Conservation (phyloP, 1,139 yeast species). For the Saccharomyces pastorianus region DNA sequence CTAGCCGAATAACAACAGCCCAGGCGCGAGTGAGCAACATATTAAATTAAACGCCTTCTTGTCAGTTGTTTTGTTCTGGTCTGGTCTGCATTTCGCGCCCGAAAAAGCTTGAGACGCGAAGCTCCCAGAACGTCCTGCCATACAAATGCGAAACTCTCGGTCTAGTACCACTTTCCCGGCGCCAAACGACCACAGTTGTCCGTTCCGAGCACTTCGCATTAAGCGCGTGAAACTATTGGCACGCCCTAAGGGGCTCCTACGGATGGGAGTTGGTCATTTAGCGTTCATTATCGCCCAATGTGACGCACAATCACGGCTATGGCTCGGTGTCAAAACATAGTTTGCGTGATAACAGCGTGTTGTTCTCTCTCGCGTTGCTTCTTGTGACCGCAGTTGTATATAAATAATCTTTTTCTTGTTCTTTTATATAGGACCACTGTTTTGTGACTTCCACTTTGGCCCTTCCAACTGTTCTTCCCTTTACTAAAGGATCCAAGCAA, state of each 20-base stretch:
- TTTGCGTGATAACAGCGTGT: background rate
- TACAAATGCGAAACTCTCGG: constrained; percentile 1
- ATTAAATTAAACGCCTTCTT: background rate
- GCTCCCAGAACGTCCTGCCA: constrained; percentile 1
- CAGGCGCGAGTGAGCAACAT: background rate
- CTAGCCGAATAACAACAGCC: background rate
- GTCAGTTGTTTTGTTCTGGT: background rate
- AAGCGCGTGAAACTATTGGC: background rate
- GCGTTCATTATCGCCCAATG: background rate
- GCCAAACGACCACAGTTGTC: background rate
- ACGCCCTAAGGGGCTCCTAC: background rate
- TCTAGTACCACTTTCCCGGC: background rate
- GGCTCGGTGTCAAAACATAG: background rate
- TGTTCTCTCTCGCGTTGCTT: background rate
- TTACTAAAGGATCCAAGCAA: background rate
- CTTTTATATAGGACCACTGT: background rate
- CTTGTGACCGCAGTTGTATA: background rate
- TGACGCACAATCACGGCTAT: background rate
- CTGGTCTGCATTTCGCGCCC: background rate
- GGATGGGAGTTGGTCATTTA: background rate
- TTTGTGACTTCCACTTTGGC: background rate
- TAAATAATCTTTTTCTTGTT: background rate
- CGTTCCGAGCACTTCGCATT: background rate
- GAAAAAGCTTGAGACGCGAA: background rate
- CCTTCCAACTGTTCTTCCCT: background rate